Base-by-base conservation (phyloP, 768 basidiomycete genomes). In the Boletus rubescentipes region DNA sequence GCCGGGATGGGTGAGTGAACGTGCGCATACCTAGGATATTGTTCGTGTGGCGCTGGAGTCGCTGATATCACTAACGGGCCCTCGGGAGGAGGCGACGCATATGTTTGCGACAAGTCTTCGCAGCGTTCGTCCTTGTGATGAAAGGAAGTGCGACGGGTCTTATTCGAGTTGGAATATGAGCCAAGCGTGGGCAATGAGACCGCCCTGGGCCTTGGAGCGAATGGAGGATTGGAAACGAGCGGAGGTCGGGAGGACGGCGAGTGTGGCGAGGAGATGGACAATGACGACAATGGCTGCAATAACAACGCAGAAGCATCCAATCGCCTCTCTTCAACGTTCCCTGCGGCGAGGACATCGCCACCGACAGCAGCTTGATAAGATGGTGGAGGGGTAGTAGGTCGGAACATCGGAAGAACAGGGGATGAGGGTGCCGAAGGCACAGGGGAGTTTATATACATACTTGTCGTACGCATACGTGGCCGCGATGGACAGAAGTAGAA, bases 11-110 rank as follows among this genome's bases (percentile, higher is more conserved):
- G 61, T 7, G 59, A 58, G 5, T 59, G 49, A 18, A 70, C 42
- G 43, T 70, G 69, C 0, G 69, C 69, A 46, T 70, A 72, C 51
- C 58, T 68, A 9, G 65, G 69, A 29, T 59, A 60, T 21, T 60
- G 51, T 37, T 69, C 70, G 3, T 61, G 49, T 26, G 62, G 51
- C 2, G 58, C 57, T 9, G 53, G 45, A 43, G 59, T 21, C 26
- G 59, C 48, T 7, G 64, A 45, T 35, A 70, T 18, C 12, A 60
- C 48, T 11, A 69, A 18, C 2, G 69, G 70, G 7, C 68, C 67
- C 8, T 59, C 60, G 2, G 71, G 62, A 21, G 71, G 67, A 49
- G 68, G 68, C 12, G 57, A 60, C 35, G 66, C 66, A 41, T 70
- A 70, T 14, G 60, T 58, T 41, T 58, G 69, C 7, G 69, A 70